Conservation (phyloP, 768 basidiomycete species). For the Russula virescens region DNA sequence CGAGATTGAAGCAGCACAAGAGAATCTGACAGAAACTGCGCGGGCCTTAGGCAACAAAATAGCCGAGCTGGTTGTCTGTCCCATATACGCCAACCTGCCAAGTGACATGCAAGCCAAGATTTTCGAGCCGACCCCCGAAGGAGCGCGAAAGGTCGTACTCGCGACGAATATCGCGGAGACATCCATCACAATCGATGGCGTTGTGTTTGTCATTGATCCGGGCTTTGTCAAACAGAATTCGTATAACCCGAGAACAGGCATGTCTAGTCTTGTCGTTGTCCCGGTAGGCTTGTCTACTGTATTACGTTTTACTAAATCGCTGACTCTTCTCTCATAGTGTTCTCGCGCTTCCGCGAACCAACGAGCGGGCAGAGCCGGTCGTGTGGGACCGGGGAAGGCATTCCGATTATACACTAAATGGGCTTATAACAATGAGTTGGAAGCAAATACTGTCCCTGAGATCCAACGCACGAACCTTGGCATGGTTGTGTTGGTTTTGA, state of each 20-base stretch:
- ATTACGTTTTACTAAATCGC: background rate
- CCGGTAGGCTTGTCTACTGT: conserved; percentile 54
- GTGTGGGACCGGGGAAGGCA: conserved; percentile 96
- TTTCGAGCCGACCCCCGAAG: conserved; percentile 96
- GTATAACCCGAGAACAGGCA: conserved; percentile 96
- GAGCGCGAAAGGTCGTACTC: conserved; percentile 93
- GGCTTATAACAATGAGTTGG: conserved; percentile 93
- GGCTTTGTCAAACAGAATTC: conserved; percentile 99
- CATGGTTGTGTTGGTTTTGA: conserved; percentile 90
- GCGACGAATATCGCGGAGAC: conserved; percentile 99
- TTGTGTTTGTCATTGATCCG: conserved; percentile 98
- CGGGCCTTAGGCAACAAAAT: conserved; percentile 95
- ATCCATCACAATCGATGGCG: conserved; percentile 98
- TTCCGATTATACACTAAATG: conserved; percentile 99
- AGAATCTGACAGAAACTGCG: conserved; percentile 93
- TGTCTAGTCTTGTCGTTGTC: conserved; percentile 94
- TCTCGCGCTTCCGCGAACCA: conserved; percentile 97
- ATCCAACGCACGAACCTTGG: conserved; percentile 98
- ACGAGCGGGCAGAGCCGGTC: conserved; percentile 92
- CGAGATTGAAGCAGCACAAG: conserved; percentile 96
- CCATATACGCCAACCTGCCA: conserved; percentile 98
- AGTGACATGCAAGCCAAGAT: conserved; percentile 99
- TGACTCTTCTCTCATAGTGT: conserved; percentile 46
- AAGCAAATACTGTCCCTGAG: conserved; percentile 96
- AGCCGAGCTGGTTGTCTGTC: conserved; percentile 88